Evolutionary conservation across 139 green algal genomes (phyloP).

Genomic region (Chlorella ohadii): DNA sequence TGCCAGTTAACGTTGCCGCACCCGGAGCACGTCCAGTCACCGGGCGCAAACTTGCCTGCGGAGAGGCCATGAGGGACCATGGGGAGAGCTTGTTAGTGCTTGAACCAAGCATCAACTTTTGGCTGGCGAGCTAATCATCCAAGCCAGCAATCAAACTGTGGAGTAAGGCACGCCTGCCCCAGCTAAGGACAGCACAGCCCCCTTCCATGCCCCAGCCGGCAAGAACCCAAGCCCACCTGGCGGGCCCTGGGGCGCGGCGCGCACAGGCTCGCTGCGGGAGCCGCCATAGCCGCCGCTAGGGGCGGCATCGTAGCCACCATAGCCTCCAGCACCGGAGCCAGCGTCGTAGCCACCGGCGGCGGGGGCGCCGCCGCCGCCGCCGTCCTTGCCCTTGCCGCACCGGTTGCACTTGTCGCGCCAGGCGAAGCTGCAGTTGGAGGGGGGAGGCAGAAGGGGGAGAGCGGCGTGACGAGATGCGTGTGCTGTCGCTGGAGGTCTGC

Average conservation of each 20-base stretch:
- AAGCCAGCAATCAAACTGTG: too few relatives aligned
- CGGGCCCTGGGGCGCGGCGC: conserved; percentile 12
- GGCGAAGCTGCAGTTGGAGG: conserved; percentile 43
- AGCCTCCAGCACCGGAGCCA: not conserved
- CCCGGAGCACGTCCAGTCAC: conserved; percentile 44
- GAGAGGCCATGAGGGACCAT: not conserved
- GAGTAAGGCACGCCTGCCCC: too few relatives aligned
- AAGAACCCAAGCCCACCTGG: not conserved
- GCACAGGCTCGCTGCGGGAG: not conserved
- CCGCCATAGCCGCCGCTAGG: not conserved
- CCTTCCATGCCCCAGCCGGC: too few relatives aligned
- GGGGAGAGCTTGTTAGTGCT: too few relatives aligned
- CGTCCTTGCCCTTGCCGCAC: conserved; percentile 42
- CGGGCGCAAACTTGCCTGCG: conserved; percentile 61
- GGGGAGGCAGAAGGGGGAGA: not conserved
- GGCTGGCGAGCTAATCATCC: too few relatives aligned
- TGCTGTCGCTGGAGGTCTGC: too few relatives aligned
- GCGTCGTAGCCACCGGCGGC: not conserved
- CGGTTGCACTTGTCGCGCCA: conserved; percentile 64
- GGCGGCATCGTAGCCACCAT: not conserved
- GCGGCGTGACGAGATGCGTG: too few relatives aligned
- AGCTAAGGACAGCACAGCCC: too few relatives aligned
- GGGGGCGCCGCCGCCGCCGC: conserved; percentile 4
- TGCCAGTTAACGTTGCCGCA: conserved; percentile 52
- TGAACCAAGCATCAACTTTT: too few relatives aligned